Evolutionary conservation across 495 filamentous ascomycete genomes (phyloP).

Genomic region (Trichoderma asperelloides): DNA sequence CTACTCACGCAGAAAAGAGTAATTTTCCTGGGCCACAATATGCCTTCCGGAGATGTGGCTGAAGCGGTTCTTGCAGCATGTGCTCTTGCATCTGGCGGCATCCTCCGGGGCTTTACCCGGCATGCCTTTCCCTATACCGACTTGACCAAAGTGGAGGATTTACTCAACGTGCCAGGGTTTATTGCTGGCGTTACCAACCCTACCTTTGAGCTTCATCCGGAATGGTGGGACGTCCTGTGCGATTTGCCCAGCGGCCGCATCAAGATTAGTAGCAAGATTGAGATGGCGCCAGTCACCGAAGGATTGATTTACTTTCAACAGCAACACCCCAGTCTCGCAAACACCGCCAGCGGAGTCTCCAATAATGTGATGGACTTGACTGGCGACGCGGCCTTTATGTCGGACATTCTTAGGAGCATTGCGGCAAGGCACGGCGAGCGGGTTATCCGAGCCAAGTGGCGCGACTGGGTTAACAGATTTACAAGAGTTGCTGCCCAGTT

Average conservation of each 20-base stretch:
- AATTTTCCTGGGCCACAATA: conserved; percentile 90
- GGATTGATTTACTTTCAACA: conserved; percentile 79
- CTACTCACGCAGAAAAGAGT: conserved; percentile 94
- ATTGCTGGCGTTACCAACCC: conserved; percentile 98
- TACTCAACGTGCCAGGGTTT: conserved; percentile 91
- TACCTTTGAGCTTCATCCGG: conserved; percentile 84
- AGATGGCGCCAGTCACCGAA: conserved; percentile 66
- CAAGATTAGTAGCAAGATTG: conserved; percentile 81
- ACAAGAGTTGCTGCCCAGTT: conserved; percentile 86
- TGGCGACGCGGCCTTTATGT: conserved; percentile 86
- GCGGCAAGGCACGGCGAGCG: conserved; percentile 79
- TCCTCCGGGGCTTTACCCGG: conserved; percentile 91
- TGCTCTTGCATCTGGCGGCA: conserved; percentile 85
- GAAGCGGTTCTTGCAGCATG: conserved; percentile 93
- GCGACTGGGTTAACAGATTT: conserved; percentile 84
- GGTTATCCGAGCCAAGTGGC: conserved; percentile 82
- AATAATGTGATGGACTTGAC: conserved; percentile 56
- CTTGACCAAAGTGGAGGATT: conserved; percentile 93
- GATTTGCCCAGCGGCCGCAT: conserved; percentile 87
- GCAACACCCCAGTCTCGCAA: conserved; percentile 52
- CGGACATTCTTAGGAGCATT: conserved; percentile 72
- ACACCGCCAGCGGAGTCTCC: conserved; percentile 30
- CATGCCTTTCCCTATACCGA: conserved; percentile 99
- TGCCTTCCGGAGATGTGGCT: conserved; percentile 87
- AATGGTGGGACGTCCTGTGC: conserved; percentile 98